Percentiles rank a stretch among this genome's conserved stretches.
Evolutionary conservation across 2,329 filamentous ascomycete genomes (phyloP).

Genomic region (Lojkania enalia): DNA sequence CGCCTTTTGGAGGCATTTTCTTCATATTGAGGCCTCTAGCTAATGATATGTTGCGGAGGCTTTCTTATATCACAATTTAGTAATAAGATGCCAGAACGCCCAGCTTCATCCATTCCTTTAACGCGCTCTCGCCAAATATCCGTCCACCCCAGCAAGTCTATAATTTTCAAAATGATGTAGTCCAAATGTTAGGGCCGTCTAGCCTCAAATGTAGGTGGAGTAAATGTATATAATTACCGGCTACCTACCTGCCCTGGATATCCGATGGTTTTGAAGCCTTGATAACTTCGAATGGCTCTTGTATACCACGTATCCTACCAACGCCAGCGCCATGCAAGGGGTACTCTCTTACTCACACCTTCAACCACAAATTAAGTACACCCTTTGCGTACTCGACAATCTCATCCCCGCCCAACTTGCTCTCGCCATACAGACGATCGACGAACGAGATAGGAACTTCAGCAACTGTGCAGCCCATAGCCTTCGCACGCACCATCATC

Average conservation of each 20-base stretch:
- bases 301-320: conserved; percentile 19
- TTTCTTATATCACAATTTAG: conserved; percentile 16
- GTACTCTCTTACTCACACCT: conserved; percentile 45
- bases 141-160: too few relatives aligned
- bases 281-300: conserved; percentile 7
- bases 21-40: conserved; percentile 15
- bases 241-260: conserved; percentile 8
- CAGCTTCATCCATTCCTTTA: conserved; percentile 48
- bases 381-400: conserved; percentile 92
- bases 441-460: conserved; percentile 98
- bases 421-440: conserved; percentile 91
- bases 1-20: conserved; percentile 18
- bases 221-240: conserved; percentile 22
- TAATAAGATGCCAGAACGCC: conserved; percentile 22
- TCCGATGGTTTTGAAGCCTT: conserved; percentile 5
- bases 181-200: too few relatives aligned
- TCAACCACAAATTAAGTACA: conserved; percentile 54
- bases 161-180: too few relatives aligned
- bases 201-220: conserved; percentile 50
- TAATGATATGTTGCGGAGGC: conserved; percentile 21
- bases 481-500: conserved; percentile 97
- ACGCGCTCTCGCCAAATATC: too few relatives aligned
- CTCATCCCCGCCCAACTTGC: conserved; percentile 91
- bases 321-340: conserved; percentile 37
- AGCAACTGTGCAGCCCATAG: conserved; percentile 89